Base-by-base conservation (phyloP, 768 basidiomycete species). In the Pulveroboletus sp. region DNA sequence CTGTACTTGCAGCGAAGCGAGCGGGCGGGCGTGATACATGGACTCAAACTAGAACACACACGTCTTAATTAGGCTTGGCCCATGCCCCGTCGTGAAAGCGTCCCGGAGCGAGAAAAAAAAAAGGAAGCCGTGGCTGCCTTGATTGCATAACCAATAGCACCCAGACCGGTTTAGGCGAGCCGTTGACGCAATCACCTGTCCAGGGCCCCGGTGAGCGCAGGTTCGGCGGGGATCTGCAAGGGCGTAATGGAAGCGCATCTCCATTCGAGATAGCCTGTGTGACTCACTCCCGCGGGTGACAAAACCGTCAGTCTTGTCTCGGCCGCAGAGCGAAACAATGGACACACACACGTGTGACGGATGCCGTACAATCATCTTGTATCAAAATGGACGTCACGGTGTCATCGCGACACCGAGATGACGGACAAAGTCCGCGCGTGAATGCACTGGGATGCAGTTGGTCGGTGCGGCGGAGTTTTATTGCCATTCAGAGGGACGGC, bases 141-240 rank as follows among this genome's bases (percentile, higher is more conserved):
- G 53, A 39, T 64, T 63, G 61, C 44, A 14, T 63, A 63, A 66
- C 21, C 21, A 21, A 21, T 21, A 2, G 21, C 21, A 21, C 21
- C 21, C 21, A 21, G 21, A 50, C 36, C 18, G 21, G 43, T 48
- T 45, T 64, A 54, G 56, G 58, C 60, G 56, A 60, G 37, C 6
- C 8, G 39, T 41, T 57, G 51, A 43, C 58, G 50, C 42, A 42
- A 46, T 40, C 51, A 21, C 18, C 47, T 54, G 26, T 58, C 49
- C 54, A 60, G 58, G 60, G 58, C 46, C 52, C 43, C 24, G 35
- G 21, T 8, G 21, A 1, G 39, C 37, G 47, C 58, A 61, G 62
- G 62, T 49, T 61, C 55, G 60, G 50, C 62, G 58, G 62, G 43
- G 50, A 57, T 61, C 47, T 43, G 59, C 51, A 47, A 32, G 30